Conservation (phyloP, 805 yeast species). For the Ogataea trehaloabstinens region DNA sequence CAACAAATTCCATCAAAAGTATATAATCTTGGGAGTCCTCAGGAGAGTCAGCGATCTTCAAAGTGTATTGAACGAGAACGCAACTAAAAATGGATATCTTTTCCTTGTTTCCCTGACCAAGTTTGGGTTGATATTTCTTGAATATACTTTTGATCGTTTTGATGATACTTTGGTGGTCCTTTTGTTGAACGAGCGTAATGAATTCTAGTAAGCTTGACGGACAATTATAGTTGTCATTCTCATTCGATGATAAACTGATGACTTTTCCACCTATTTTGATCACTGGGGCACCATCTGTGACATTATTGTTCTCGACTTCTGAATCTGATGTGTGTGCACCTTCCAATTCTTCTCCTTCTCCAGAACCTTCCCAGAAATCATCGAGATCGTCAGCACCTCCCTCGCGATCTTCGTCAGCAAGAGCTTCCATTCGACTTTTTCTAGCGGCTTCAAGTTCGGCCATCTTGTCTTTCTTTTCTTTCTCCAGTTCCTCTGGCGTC, state of each 20-base stretch:
- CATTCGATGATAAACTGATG: slow-evolving; percentile 19
- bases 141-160: slow-evolving; percentile 54
- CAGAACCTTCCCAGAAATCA: slow-evolving; percentile 66
- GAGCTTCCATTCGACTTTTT: slow-evolving; percentile 71
- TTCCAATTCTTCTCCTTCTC: slow-evolving; percentile 37
- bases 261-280: slow-evolving; percentile 35
- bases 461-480: slow-evolving; percentile 59
- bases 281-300: slow-evolving; percentile 14
- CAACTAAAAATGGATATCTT: slow-evolving; percentile 62
- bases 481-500: slow-evolving; percentile 65
- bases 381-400: slow-evolving; percentile 66
- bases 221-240: slow-evolving; percentile 33
- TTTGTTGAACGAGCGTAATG: slow-evolving; percentile 30
- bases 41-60: slow-evolving; percentile 42
- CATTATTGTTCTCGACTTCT: slow-evolving; percentile 7
- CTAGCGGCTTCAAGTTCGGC: slow-evolving; percentile 67
- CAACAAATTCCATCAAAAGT: slow-evolving; percentile 35
- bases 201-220: slow-evolving; percentile 50
- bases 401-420: slow-evolving; percentile 38
- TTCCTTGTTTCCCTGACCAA: slow-evolving; percentile 80
- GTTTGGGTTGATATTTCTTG: slow-evolving; percentile 65
- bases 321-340: slow-evolving; percentile 30
- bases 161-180: slow-evolving; percentile 42
- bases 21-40: slow-evolving; percentile 27
- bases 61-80: slow-evolving; percentile 60